Conservation (phyloP, 352 stramenopile genomes). For the Hyaloperonospora arabidopsidis region DNA sequence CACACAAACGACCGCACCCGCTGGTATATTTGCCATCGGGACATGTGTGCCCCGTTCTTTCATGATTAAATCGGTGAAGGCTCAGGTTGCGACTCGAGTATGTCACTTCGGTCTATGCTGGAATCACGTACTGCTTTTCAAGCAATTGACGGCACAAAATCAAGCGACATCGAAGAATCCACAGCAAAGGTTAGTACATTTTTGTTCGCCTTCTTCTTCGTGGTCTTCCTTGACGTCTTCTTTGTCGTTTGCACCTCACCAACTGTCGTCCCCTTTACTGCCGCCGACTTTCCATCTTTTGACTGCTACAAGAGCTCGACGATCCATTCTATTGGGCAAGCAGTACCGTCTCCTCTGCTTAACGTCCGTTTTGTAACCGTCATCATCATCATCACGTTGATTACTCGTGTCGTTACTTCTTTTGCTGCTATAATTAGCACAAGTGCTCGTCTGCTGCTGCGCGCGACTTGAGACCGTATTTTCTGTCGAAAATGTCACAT, state of each 20-base stretch:
- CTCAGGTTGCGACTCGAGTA: constrained; percentile 22
- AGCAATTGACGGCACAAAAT: constrained; percentile 22
- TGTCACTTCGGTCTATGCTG: constrained; percentile 33
- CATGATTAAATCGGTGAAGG: constrained; percentile 17
- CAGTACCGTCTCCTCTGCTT: constrained; percentile 60
- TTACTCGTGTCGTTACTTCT: constrained; percentile 52
- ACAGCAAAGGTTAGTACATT: constrained; percentile 7
- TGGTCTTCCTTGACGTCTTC: constrained; percentile 35
- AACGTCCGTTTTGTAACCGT: constrained; percentile 23
- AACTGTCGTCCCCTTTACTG: neutral
- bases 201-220: constrained; percentile 17
- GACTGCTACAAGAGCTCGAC: constrained; percentile 15
- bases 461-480: constrained; percentile 1
- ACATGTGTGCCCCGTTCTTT: constrained; percentile 14
- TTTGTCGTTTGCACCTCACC: constrained; percentile 4
- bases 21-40: constrained; percentile 7
- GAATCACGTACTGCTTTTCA: constrained; percentile 34
- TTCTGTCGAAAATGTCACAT: constrained; percentile 8
- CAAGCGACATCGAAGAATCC: constrained; percentile 37
- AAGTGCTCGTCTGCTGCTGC: neutral
- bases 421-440: constrained; percentile 1
- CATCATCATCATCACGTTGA: constrained; percentile 32
- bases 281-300: constrained; percentile 6
- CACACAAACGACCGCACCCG: constrained; percentile 18
- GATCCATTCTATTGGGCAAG: constrained; percentile 41